Conservation (phyloP, 768 basidiomycete genomes). For the Chiua virens region DNA sequence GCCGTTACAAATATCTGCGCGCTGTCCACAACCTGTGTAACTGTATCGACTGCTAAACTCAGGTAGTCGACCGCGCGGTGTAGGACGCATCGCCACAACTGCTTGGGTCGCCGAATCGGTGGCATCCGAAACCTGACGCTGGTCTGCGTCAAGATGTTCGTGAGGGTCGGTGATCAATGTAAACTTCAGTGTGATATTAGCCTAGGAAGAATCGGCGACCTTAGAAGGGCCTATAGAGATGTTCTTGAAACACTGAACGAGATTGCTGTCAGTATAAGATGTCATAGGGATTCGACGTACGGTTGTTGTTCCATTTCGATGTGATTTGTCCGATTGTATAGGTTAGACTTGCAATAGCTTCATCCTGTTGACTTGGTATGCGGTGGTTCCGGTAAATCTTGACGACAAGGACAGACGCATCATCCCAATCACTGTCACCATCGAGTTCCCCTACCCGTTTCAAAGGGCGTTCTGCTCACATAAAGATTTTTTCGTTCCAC, state of each 20-base stretch:
- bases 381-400: neutral
- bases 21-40: neutral
- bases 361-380: neutral
- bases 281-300: neutral
- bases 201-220: neutral
- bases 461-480: neutral
- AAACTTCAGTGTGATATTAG: neutral
- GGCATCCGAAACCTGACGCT: neutral
- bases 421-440: neutral
- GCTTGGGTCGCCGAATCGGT: neutral
- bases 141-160: neutral
- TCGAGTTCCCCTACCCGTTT: neutral
- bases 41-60: neutral
- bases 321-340: neutral
- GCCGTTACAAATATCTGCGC: neutral
- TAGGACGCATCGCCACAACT: too few relatives aligned
- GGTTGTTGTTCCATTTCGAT: neutral
- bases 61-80: neutral
- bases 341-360: neutral
- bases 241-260: neutral
- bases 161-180: neutral
- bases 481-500: neutral
- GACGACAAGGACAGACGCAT: neutral
- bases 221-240: too few relatives aligned
- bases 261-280: neutral